Conservation (phyloP, 176 grass and related monocot genomes). For the Oryza australiensis region DNA sequence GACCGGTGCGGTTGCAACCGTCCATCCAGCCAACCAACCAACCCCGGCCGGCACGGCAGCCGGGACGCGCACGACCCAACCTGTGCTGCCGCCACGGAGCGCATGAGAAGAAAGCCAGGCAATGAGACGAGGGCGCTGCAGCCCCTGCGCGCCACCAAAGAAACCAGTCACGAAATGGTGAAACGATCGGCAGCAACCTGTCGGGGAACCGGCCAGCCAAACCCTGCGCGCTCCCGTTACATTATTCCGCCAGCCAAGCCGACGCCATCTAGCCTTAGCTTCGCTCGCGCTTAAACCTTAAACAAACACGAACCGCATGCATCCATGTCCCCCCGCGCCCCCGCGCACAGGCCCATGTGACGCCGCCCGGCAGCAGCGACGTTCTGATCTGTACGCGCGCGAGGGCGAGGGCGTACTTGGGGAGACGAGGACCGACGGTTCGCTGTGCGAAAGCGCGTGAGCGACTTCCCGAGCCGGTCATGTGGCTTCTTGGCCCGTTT, state of each 20-base stretch:
- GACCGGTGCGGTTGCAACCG: background rate
- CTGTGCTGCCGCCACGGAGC: background rate
- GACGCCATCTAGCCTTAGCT: constrained; percentile 18
- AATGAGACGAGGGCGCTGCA: background rate
- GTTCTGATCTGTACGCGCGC: background rate
- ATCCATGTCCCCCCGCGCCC: background rate
- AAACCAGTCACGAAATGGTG: background rate
- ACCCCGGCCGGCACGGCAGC: background rate
- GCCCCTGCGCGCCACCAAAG: background rate
- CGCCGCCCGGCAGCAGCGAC: background rate
- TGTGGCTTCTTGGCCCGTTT: background rate
- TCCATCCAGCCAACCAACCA: background rate
- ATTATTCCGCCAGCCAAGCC: background rate
- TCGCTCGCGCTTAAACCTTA: background rate
- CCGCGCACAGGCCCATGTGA: constrained; percentile 13
- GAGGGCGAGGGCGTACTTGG: background rate
- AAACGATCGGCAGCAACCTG: constrained; percentile 28
- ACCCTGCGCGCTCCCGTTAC: constrained; percentile 20
- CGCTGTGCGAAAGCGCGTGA: constrained; percentile 15
- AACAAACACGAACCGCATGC: background rate
- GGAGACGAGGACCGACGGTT: background rate
- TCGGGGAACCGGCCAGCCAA: constrained; percentile 41
- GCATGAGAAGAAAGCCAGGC: constrained; percentile 9
- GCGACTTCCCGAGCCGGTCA: background rate
- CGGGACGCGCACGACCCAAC: background rate